Percentiles rank a stretch among this genome's conserved stretches.
phyloP scores from a whole-genome alignment of 139 green algal genomes.

The Parachlorella kessleri region DNA sequence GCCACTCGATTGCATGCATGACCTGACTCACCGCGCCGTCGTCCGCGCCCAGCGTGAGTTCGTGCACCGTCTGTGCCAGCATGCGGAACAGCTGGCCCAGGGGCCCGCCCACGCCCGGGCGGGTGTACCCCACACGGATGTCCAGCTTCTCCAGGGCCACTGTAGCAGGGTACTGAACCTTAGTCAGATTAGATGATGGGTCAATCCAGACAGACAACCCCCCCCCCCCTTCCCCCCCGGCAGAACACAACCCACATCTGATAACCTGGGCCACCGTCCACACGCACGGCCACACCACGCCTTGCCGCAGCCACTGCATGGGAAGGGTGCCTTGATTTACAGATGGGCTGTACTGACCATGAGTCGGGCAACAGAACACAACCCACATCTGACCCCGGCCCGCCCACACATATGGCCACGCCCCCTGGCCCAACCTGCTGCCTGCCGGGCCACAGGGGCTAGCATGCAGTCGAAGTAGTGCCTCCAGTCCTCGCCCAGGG shows the following conservation, averaged over 20 bases:
- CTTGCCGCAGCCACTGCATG: too few species aligned
- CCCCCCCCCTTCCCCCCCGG: too few species aligned
- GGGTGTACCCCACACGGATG: conserved; percentile 36
- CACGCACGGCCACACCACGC: too few species aligned
- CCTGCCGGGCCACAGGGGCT: conserved; percentile 72
- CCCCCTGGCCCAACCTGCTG: conserved; percentile 40
- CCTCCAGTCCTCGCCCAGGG: conserved; percentile 81
- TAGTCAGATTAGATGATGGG: too few species aligned
- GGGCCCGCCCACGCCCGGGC: background rate
- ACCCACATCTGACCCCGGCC: background rate
- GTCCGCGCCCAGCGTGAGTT: conserved; percentile 28
- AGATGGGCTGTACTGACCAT: too few species aligned
- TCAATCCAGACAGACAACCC: too few species aligned
- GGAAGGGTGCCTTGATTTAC: too few species aligned
- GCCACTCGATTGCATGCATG: too few species aligned
- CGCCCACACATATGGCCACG: background rate
- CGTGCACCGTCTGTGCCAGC: conserved; percentile 17
- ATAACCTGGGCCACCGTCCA: too few species aligned
- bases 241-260: too few species aligned
- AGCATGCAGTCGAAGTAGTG: conserved; percentile 98
- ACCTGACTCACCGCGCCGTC: conserved; percentile 8
- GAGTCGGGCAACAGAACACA: too few species aligned
- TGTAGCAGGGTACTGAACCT: too few species aligned
- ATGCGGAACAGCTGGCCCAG: background rate
- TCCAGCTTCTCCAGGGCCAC: conserved; percentile 80